Percentiles rank a stretch among this genome's conserved stretches.
Conservation (phyloP, 805 yeast genomes). For the Suhomyces prunicola region DNA sequence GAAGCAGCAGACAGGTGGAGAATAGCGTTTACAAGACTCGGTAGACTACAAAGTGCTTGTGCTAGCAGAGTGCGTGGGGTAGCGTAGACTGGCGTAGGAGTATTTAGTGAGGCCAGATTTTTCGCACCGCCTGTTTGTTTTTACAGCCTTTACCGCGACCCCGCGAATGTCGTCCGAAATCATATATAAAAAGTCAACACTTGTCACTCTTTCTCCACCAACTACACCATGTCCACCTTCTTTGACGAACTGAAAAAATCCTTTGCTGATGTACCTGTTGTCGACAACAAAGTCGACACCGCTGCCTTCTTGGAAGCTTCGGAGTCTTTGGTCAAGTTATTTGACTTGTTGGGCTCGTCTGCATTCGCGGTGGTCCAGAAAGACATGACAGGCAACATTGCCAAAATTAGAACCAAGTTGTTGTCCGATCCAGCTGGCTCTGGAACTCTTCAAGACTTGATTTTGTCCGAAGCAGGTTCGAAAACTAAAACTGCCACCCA, state of each 20-base stretch:
- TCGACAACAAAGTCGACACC: slow-evolving; percentile 63
- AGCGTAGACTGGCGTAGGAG: too few species aligned
- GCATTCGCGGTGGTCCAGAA: slow-evolving; percentile 83
- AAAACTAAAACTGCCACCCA: slow-evolving; percentile 81
- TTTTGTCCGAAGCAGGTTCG: slow-evolving; percentile 65
- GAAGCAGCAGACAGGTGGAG: too few species aligned
- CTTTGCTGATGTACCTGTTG: slow-evolving; percentile 69
- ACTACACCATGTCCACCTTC: slow-evolving; percentile 57
- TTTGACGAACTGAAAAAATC: slow-evolving; percentile 75
- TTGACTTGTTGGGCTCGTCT: slow-evolving; percentile 79
- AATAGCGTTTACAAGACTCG: too few species aligned
- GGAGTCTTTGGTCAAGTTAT: slow-evolving; percentile 76
- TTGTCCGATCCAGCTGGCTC: slow-evolving; percentile 61
- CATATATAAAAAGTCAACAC: not conserved
- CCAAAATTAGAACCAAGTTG: slow-evolving; percentile 65
- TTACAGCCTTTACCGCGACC: not conserved
- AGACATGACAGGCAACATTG: slow-evolving; percentile 85
- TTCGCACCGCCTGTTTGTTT: not conserved
- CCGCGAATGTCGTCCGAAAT: not conserved
- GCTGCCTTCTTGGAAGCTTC: slow-evolving; percentile 77
- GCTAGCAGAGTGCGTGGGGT: too few species aligned
- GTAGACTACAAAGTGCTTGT: too few species aligned
- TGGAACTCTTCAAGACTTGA: slow-evolving; percentile 73
- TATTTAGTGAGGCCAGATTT: not conserved
- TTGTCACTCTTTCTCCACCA: not conserved